Conservation (phyloP, 2,329 filamentous ascomycete genomes). For the Ophiostoma tasmaniense region DNA sequence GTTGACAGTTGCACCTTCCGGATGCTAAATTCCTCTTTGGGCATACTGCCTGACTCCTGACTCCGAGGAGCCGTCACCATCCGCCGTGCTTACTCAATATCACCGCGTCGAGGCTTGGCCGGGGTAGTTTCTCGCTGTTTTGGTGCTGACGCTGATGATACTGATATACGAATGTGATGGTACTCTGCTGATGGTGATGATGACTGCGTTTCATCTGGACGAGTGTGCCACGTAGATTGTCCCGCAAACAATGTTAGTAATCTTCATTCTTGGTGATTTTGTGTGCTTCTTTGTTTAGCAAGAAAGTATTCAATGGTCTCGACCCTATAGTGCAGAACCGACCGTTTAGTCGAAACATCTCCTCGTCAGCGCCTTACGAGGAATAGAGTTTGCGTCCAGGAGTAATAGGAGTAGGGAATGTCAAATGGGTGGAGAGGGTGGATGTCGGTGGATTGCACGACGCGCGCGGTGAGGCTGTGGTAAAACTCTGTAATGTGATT, state of each 20-base stretch:
- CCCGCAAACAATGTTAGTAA: neutral
- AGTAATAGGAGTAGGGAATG: neutral
- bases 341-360: neutral
- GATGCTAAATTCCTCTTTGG: neutral
- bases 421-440: neutral
- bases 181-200: neutral
- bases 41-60: neutral
- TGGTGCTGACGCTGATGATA: neutral
- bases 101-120: neutral
- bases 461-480: neutral
- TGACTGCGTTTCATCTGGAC: neutral
- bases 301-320: no score
- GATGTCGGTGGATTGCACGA: neutral
- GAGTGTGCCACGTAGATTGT: neutral
- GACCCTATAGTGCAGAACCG: neutral
- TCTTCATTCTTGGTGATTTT: neutral
- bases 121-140: no score
- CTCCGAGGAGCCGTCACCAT: neutral
- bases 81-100: neutral
- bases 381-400: neutral
- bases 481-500: neutral
- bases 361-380: constrained; percentile 8
- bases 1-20: neutral
- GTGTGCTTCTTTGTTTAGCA: neutral
- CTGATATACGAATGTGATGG: neutral